Evolutionary conservation across 192 early-diverging fungal species (phyloP).

Genomic region (Radiomyces spectabilis): DNA sequence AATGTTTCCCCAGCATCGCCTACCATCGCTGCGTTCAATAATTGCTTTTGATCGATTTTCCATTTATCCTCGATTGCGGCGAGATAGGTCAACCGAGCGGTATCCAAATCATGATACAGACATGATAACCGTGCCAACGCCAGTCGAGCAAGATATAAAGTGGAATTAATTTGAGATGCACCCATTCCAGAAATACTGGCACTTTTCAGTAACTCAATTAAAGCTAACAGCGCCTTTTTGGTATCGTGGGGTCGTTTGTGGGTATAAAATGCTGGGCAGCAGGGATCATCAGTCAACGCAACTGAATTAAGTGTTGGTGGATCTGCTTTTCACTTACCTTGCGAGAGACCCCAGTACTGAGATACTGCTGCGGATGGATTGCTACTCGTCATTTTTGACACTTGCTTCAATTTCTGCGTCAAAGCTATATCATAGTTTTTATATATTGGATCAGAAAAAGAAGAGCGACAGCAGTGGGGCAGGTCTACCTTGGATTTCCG

Average conservation of each 20-base stretch:
- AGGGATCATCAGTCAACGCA: neutral
- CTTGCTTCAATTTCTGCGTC: constrained; percentile 12
- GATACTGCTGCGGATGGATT: constrained; percentile 28
- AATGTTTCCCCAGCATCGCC: neutral
- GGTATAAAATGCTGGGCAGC: constrained; percentile 26
- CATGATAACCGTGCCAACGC: constrained; percentile 31
- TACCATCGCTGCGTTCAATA: constrained; percentile 29
- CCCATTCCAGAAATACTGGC: constrained; percentile 17
- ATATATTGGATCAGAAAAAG: neutral
- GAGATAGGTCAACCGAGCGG: constrained; percentile 16
- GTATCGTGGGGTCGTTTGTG: constrained; percentile 22
- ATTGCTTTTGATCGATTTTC: constrained; percentile 23
- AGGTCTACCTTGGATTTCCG: too few relatives aligned
- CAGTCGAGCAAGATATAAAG: constrained; percentile 26
- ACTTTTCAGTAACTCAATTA: constrained; percentile 16
- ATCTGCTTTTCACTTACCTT: constrained; percentile 21
- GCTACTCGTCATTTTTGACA: constrained; percentile 14
- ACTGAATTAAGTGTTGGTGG: neutral
- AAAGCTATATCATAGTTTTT: neutral
- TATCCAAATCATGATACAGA: constrained; percentile 15
- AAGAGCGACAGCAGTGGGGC: too few relatives aligned
- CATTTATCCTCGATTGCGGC: constrained; percentile 30
- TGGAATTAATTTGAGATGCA: constrained; percentile 31
- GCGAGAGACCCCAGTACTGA: constrained; percentile 29
- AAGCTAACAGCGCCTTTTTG: constrained; percentile 18